Percentiles rank a stretch among this genome's conserved stretches.
These are phyloP conservation scores for Cinnamomum micranthum DNA, from an alignment of 164 flowering plant species.

Conservation along the genomic window DNA sequence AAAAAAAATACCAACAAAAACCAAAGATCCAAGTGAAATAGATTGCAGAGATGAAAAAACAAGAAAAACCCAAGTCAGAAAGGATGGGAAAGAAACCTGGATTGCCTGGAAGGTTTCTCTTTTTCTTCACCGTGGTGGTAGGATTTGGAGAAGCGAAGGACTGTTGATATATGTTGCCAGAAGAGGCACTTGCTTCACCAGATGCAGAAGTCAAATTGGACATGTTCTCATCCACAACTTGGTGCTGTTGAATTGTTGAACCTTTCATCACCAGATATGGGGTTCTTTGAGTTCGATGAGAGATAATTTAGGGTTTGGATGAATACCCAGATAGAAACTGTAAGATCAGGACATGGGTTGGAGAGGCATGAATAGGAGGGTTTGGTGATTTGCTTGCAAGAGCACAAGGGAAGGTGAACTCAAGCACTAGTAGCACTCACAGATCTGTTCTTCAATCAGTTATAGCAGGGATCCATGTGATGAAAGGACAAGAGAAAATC, in stretches of 20 bases:
- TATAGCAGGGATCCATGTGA: constrained; percentile 12
- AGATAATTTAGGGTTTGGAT: background rate
- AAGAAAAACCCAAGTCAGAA: background rate
- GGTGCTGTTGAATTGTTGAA: constrained; percentile 29
- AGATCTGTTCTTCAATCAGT: constrained; percentile 9
- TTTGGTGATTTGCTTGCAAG: background rate
- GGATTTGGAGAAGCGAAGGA: constrained; percentile 33
- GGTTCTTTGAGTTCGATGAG: constrained; percentile 7
- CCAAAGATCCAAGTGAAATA: background rate
- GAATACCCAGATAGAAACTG: background rate
- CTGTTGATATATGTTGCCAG: constrained; percentile 38
- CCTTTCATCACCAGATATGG: constrained; percentile 39
- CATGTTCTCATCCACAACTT: constrained; percentile 55
- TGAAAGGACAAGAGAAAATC: constrained; percentile 18
- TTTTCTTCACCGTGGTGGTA: constrained; percentile 40
- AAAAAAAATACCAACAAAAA: background rate
- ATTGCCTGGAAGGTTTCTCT: constrained; percentile 80
- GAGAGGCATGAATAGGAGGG: background rate
- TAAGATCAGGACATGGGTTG: background rate
- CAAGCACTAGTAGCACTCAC: background rate
- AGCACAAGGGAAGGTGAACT: background rate
- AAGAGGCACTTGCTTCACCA: constrained; percentile 64
- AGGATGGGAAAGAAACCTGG: constrained; percentile 49
- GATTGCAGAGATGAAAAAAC: background rate
- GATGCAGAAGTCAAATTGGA: constrained; percentile 79